Conservation (phyloP, 805 yeast species). For the Sugiyamaella mastotermitis region DNA sequence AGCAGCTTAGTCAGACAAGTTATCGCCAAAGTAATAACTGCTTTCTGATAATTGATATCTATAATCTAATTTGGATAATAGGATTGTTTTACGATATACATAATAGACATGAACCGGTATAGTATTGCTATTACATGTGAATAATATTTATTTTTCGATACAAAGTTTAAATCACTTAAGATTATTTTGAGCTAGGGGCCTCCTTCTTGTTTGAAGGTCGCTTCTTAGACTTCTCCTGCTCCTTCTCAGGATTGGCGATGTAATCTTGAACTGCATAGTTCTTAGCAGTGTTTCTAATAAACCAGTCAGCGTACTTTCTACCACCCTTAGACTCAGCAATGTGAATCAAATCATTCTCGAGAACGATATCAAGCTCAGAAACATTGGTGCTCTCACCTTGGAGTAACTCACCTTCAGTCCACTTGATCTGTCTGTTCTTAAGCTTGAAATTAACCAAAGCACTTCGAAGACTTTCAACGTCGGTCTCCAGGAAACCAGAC, state of each 20-base stretch:
- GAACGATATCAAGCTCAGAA: conserved; percentile 40
- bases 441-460: conserved; percentile 40
- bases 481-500: conserved; percentile 35
- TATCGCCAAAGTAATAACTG: too few relatives aligned
- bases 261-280: conserved; percentile 41
- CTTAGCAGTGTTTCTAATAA: conserved; percentile 41
- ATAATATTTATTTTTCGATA: too few relatives aligned
- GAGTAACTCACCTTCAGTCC: conserved; percentile 38
- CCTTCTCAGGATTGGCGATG: conserved; percentile 27
- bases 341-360: conserved; percentile 37
- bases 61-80: too few relatives aligned
- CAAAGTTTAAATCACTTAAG: too few relatives aligned
- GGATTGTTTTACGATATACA: too few relatives aligned
- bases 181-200: too few relatives aligned
- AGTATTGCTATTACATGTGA: too few relatives aligned
- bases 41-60: too few relatives aligned
- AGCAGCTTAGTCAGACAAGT: too few relatives aligned
- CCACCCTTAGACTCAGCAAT: conserved; percentile 41
- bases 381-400: conserved; percentile 37
- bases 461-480: conserved; percentile 33
- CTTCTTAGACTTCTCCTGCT: conserved; percentile 9
- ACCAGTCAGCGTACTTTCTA: conserved; percentile 46
- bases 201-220: too few relatives aligned
- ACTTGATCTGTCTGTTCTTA: conserved; percentile 40
- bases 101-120: too few relatives aligned